Conservation (phyloP, 2,329 filamentous ascomycete genomes). For the Mycocentrospora acerina region DNA sequence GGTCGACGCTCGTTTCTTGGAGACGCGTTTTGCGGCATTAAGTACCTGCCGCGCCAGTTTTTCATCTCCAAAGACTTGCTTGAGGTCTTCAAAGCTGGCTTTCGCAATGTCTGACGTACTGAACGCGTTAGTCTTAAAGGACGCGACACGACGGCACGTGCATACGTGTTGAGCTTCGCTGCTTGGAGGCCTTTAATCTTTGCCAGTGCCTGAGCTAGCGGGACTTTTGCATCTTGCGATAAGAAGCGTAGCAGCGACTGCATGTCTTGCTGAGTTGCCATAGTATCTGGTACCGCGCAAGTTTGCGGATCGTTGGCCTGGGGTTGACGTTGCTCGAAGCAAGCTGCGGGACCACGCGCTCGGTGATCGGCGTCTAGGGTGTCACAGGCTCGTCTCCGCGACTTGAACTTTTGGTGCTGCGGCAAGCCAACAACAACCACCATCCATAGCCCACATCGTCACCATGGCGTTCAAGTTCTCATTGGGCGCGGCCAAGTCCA, state of each 20-base stretch:
- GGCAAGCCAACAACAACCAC: constrained; percentile 1
- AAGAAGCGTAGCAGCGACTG: constrained; percentile 58
- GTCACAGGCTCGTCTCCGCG: constrained; percentile 9
- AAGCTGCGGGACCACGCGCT: constrained; percentile 13
- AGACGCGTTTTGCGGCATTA: constrained; percentile 58
- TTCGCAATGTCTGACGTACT: constrained; percentile 54
- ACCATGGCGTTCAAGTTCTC: constrained; percentile 36
- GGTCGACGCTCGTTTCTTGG: constrained; percentile 56
- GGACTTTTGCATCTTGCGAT: constrained; percentile 59
- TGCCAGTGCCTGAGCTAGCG: constrained; percentile 56
- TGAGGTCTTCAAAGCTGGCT: constrained; percentile 46
- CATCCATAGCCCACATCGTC: constrained; percentile 4
- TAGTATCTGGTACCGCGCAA: constrained; percentile 6
- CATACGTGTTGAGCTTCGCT: constrained; percentile 55
- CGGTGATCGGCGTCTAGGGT: constrained; percentile 11
- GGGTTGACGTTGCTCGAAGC: constrained; percentile 4
- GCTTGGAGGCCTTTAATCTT: constrained; percentile 58
- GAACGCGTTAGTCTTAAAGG: constrained; percentile 10
- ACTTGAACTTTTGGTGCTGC: constrained; percentile 7
- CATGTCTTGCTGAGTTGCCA: constrained; percentile 42
- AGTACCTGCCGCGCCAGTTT: constrained; percentile 59
- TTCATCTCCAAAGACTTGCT: constrained; percentile 51
- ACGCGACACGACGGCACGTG: constrained; percentile 24
- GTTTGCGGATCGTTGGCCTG: neutral
- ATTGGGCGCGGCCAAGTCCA: constrained; percentile 23